A percentile compares a stretch with the other conserved stretches of the same genome.
phyloP scores from a whole-genome alignment of 2,329 filamentous ascomycete genomes.

The Fusarium torreyae region DNA sequence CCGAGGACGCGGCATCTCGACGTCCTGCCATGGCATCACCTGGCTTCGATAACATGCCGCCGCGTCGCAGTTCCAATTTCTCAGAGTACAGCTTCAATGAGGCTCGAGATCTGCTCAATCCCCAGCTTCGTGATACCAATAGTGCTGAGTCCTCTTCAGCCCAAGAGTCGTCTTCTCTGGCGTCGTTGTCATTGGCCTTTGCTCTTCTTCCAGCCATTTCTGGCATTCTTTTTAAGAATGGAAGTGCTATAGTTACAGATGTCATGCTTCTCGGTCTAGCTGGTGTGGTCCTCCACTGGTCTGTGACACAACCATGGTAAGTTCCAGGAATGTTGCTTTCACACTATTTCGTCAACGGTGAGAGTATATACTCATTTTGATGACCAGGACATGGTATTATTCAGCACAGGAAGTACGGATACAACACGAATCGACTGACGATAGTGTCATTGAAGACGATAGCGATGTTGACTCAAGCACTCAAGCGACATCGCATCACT shows the following conservation, averaged over 20 bases:
- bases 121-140: slow-evolving; percentile 57
- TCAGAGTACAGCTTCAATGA: slow-evolving; percentile 82
- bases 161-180: slow-evolving; percentile 76
- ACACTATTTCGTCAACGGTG: not conserved
- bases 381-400: slow-evolving; percentile 72
- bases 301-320: slow-evolving; percentile 90
- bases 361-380: slow-evolving; percentile 18
- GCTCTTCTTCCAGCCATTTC: slow-evolving; percentile 89
- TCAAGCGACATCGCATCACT: slow-evolving; percentile 36
- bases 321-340: slow-evolving; percentile 41
- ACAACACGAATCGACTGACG: slow-evolving; percentile 62
- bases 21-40: slow-evolving; percentile 41
- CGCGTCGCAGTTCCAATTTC: slow-evolving; percentile 82
- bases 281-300: slow-evolving; percentile 92
- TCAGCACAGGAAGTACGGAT: slow-evolving; percentile 76
- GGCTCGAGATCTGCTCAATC: slow-evolving; percentile 77
- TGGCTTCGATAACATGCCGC: slow-evolving; percentile 52
- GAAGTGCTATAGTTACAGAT: slow-evolving; percentile 87
- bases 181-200: slow-evolving; percentile 85
- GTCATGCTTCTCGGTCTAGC: slow-evolving; percentile 84
- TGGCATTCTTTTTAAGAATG: slow-evolving; percentile 87
- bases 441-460: slow-evolving; percentile 62
- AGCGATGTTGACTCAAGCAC: slow-evolving; percentile 57
- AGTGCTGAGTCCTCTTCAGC: slow-evolving; percentile 53
- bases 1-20: slow-evolving; percentile 35